Conservation (phyloP, 805 yeast genomes). For the Saturnispora ahearnii region DNA sequence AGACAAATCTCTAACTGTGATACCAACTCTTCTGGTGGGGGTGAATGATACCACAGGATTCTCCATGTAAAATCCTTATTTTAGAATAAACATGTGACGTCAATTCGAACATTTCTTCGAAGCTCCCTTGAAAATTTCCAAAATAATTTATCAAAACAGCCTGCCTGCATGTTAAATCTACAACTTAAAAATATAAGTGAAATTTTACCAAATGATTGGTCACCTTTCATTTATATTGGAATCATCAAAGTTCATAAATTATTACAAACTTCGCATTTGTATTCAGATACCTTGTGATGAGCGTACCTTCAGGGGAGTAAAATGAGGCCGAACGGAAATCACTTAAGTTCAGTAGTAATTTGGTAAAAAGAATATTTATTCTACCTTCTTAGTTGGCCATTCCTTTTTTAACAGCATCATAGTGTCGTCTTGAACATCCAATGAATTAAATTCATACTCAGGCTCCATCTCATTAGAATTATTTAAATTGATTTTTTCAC, state of each 20-base stretch:
- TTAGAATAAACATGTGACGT: background rate
- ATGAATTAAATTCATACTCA: background rate
- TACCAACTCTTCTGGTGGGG: constrained; percentile 19
- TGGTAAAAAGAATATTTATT: background rate
- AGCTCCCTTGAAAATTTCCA: background rate
- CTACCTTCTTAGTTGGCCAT: constrained; percentile 7
- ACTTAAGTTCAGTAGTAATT: no score
- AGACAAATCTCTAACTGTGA: constrained; percentile 20
- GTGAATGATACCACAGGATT: constrained; percentile 19
- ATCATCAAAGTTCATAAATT: background rate
- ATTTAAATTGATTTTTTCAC: background rate
- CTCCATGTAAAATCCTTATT: background rate
- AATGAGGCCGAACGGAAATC: no score
- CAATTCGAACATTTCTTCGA: background rate
- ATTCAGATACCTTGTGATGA: no score
- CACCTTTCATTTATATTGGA: background rate
- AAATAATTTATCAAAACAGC: background rate
- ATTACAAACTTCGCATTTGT: background rate
- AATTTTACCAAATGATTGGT: background rate
- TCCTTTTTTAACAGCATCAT: constrained; percentile 6
- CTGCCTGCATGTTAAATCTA: background rate
- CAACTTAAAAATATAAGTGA: background rate
- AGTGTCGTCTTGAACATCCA: constrained; percentile 7
- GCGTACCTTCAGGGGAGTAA: no score
- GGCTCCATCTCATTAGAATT: no score